A percentile compares a stretch with the other conserved stretches of the same genome.
These are phyloP conservation scores for Melocanna baccifera DNA, from an alignment of 176 grass and related monocot species.

Conservation along the genomic window DNA sequence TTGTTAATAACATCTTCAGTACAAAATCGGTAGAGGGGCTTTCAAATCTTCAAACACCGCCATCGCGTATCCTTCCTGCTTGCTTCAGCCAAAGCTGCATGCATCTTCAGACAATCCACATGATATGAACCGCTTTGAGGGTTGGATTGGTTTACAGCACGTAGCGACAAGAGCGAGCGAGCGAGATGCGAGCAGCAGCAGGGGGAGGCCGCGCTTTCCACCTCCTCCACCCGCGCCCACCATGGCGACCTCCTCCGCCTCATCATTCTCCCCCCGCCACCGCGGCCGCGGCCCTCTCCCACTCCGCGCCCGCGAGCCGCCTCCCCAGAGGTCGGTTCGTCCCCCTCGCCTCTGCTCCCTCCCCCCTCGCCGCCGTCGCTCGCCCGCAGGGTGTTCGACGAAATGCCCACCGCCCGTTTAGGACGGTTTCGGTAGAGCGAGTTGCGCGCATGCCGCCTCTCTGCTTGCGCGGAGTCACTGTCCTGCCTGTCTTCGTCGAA, in stretches of 20 bases:
- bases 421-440: neutral
- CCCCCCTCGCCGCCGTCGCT: neutral
- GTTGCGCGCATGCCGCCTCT: neutral
- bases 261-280: neutral
- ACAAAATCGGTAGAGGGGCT: no score
- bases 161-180: neutral
- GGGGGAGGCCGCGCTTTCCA: conserved; percentile 47
- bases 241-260: neutral
- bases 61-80: no score
- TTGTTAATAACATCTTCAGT: no score
- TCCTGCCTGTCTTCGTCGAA: neutral
- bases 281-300: neutral
- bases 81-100: no score
- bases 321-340: conserved; percentile 10
- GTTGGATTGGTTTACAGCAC: no score
- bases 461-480: neutral
- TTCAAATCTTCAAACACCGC: no score
- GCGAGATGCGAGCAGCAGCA: conserved; percentile 25
- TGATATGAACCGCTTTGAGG: no score
- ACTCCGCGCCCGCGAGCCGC: neutral
- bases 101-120: no score
- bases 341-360: no score
- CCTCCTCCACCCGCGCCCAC: conserved; percentile 8
- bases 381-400: conserved; percentile 7
- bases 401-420: neutral